Base-by-base conservation (phyloP, 2,329 filamentous ascomycete species). In the Paraphoma chrysanthemicola region DNA sequence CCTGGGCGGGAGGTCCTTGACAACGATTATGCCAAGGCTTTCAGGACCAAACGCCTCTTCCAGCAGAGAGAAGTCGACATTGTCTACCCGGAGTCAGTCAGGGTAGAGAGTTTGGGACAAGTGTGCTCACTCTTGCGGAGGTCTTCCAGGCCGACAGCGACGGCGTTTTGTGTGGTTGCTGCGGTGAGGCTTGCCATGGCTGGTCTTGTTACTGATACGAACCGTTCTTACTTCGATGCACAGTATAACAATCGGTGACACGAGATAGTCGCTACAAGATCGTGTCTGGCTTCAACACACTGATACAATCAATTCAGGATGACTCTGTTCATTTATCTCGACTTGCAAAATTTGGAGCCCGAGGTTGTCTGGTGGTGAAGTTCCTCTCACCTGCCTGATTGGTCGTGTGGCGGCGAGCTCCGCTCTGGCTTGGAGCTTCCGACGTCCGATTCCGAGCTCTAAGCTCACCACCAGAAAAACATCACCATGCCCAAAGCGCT, bases 1-100 rank as follows among this genome's bases (percentile, higher is more conserved):
- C 50, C 86, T 82, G 6, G 83, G 60, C 0, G 93, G 91, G 0
- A 98, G 86, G 72, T 93, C 91, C 73, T 90, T 92, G 46, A 99
- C 93, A n/a, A 98, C 81, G 53, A 99, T 89, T 50, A 99, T 97
- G 0, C 95, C 95, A 11, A 98, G 82, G 2, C 93, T 97, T 28
- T 91, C 87, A 1, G 93, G 92, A 0, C 95, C 95, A 73, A 99
- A 98, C 0, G 95, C 95, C 66, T 90, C 78, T 67, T 91, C 86
- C 10, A 95, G 83, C 0, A 85, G 85, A 53, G 86, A 83, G 50
- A 92, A 89, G 0, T 89, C 83, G 44, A 94, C 82, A 54, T 83
- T 85, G 17, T 87, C 90, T 91, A 11, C 7, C 39, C 30, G 14
- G 28, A 11, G 41, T 63, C 49, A 68, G 53, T 51, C 28, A 16